These are phyloP conservation scores for Achaetomiella virescens DNA, from an alignment of 495 filamentous ascomycete species.

Conservation along the genomic window DNA sequence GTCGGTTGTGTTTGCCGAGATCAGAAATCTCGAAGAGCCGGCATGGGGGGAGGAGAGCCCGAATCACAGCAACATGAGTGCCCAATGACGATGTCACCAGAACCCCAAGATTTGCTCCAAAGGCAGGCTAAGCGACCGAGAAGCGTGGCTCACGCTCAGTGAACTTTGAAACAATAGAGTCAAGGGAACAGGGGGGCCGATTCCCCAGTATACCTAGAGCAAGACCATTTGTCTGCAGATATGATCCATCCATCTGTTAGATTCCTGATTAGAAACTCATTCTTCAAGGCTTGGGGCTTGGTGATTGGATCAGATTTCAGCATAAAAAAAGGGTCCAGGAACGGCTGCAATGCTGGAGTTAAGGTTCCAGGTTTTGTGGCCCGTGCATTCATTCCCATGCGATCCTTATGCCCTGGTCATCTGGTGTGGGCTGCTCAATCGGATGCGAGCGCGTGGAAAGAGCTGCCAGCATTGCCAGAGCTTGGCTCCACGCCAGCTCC, in stretches of 20 bases:
- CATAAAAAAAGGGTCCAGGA: neutral
- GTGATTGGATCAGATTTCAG: neutral
- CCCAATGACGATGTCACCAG: constrained; percentile 3
- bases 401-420: too few relatives aligned
- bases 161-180: too few relatives aligned
- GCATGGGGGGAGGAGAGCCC: neutral
- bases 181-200: too few relatives aligned
- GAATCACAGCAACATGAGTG: neutral
- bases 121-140: too few relatives aligned
- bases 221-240: too few relatives aligned
- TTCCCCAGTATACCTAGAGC: too few relatives aligned
- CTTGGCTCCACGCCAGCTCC: constrained; percentile 21
- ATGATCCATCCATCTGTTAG: too few relatives aligned
- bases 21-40: neutral
- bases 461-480: constrained; percentile 19
- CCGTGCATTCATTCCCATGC: too few relatives aligned
- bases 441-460: constrained; percentile 15
- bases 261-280: neutral
- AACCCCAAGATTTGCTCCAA: too few relatives aligned
- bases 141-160: too few relatives aligned
- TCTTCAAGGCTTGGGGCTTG: neutral
- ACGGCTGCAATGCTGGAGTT: neutral
- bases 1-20: neutral
- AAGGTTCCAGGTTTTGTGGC: neutral
- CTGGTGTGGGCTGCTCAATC: constrained; percentile 17